phyloP scores from a whole-genome alignment of 768 basidiomycete species.

The Hericium coralloides region DNA sequence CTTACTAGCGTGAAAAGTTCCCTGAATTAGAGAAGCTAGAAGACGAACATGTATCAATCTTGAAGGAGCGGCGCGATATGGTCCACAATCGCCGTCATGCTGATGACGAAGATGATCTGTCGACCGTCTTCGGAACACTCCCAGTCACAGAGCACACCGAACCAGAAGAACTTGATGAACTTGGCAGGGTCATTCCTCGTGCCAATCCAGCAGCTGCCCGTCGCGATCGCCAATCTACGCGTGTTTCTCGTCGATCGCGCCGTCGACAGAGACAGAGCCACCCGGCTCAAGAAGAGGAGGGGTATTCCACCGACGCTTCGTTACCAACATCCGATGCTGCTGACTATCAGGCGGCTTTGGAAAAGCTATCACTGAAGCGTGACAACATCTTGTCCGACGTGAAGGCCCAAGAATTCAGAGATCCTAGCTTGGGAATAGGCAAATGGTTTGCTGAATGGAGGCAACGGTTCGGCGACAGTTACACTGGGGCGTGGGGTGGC shows the following conservation, averaged over 20 bases:
- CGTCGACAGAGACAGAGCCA: slow-evolving; percentile 26
- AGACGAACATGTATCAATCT: slow-evolving; percentile 60
- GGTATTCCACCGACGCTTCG: slow-evolving; percentile 80
- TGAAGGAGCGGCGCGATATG: slow-evolving; percentile 69
- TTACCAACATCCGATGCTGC: slow-evolving; percentile 55
- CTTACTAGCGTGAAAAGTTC: slow-evolving; percentile 37
- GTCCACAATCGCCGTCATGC: slow-evolving; percentile 52
- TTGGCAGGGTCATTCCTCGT: slow-evolving; percentile 42
- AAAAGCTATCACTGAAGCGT: slow-evolving; percentile 40
- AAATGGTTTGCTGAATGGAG: slow-evolving; percentile 66
- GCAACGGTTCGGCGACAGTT: slow-evolving; percentile 67
- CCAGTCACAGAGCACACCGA: slow-evolving; percentile 21
- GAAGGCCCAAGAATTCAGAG: slow-evolving; percentile 70
- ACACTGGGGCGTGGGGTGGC: slow-evolving; percentile 84
- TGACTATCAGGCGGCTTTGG: slow-evolving; percentile 60
- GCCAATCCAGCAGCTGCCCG: slow-evolving; percentile 37
- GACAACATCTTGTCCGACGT: slow-evolving; percentile 72
- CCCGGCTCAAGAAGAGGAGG: slow-evolving; percentile 48
- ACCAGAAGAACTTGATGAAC: slow-evolving; percentile 48
- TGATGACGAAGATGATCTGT: slow-evolving; percentile 79
- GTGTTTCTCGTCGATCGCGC: slow-evolving; percentile 43
- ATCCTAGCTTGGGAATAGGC: slow-evolving; percentile 67
- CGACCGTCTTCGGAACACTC: slow-evolving; percentile 53
- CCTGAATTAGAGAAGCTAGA: slow-evolving; percentile 73
- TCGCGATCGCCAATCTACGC: slow-evolving; percentile 49